phyloP scores from a whole-genome alignment of 1,284 basidiomycete genomes.

The Fomitopsis betulina region DNA sequence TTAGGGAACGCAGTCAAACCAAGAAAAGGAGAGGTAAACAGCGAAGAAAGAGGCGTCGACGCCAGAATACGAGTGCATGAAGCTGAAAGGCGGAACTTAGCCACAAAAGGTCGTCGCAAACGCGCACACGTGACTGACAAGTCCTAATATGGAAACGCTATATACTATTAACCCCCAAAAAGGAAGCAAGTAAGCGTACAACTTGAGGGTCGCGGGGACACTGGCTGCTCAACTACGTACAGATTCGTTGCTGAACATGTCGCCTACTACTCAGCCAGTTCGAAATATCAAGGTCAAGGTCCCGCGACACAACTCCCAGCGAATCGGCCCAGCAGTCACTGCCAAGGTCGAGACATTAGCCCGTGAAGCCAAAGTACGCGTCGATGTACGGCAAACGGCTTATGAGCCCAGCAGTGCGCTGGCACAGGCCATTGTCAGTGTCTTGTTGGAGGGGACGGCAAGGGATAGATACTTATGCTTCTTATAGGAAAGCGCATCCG shows the following conservation, averaged over 20 bases:
- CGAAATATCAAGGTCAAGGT: slow-evolving; percentile 58
- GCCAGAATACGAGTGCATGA: neutral
- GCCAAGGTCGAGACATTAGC: slow-evolving; percentile 53
- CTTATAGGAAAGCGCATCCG: slow-evolving; percentile 68
- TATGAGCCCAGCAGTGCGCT: slow-evolving; percentile 47
- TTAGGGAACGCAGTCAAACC: neutral
- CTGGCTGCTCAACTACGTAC: neutral
- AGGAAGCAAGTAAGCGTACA: too few species aligned
- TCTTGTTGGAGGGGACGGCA: neutral
- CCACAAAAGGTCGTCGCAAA: neutral
- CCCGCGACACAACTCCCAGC: slow-evolving; percentile 70
- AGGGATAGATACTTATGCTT: neutral
- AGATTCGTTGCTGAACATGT: slow-evolving; percentile 35
- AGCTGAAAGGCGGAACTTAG: neutral
- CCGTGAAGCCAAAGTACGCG: slow-evolving; percentile 40
- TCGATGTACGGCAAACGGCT: slow-evolving; percentile 58
- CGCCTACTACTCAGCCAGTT: slow-evolving; percentile 44
- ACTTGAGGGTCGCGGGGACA: too few species aligned
- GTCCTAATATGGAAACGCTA: neutral
- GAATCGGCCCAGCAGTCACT: slow-evolving; percentile 57
- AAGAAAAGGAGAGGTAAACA: neutral
- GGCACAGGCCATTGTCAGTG: slow-evolving; percentile 56
- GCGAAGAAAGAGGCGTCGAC: neutral
- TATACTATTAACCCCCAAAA: neutral
- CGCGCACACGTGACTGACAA: slow-evolving; percentile 1